phyloP scores from a whole-genome alignment of 345 rosid species.

The Linum trigynum region DNA sequence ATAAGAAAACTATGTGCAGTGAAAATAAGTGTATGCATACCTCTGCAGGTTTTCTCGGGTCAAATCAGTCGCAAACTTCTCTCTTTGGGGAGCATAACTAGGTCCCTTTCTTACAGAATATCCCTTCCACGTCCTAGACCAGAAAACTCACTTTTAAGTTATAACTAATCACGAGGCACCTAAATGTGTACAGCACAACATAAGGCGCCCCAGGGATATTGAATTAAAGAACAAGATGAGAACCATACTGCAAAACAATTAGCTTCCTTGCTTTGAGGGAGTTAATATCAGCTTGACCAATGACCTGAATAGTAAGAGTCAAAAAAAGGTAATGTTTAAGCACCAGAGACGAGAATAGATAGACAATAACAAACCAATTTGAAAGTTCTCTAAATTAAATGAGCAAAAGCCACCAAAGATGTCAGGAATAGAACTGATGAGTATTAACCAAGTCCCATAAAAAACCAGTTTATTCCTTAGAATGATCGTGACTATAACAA shows the following conservation, averaged over 20 bases:
- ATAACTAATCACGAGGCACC: not conserved
- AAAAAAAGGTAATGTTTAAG: not conserved
- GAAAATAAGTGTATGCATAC: slow-evolving; percentile 20
- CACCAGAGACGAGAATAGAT: not conserved
- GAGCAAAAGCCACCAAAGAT: not conserved
- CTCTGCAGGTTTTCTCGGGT: slow-evolving; percentile 83
- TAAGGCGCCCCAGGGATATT: slow-evolving; percentile 4
- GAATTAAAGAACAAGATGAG: slow-evolving; percentile 8
- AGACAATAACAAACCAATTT: not conserved
- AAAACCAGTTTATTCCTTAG: too few relatives aligned
- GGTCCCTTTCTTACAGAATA: slow-evolving; percentile 74
- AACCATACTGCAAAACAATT: slow-evolving; percentile 48
- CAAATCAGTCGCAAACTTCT: slow-evolving; percentile 70
- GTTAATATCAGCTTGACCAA: slow-evolving; percentile 43
- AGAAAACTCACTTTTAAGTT: slow-evolving; percentile 1
- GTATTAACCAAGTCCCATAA: too few relatives aligned
- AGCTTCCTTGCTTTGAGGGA: slow-evolving; percentile 78
- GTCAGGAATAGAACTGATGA: too few relatives aligned
- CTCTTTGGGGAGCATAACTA: slow-evolving; percentile 67
- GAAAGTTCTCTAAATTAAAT: not conserved
- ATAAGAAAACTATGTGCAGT: not conserved
- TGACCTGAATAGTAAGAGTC: slow-evolving; percentile 33
- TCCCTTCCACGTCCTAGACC: slow-evolving; percentile 69
- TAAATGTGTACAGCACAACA: not conserved
- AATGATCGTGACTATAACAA: too few relatives aligned